Base-by-base conservation (phyloP, 2,329 filamentous ascomycete species). In the Alternaria solani region DNA sequence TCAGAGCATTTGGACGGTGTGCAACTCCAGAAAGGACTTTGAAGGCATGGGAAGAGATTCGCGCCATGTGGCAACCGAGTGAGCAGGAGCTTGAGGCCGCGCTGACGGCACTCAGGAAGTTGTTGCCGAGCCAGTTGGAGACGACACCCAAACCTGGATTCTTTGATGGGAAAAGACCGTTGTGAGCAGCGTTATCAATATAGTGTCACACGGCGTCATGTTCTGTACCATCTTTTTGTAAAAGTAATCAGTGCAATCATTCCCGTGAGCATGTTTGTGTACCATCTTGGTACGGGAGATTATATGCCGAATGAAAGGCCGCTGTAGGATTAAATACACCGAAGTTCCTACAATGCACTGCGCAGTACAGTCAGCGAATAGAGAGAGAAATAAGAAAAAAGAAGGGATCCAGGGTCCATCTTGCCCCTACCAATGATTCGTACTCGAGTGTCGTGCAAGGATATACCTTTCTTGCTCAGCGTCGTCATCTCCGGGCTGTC, bases 1-100 rank as follows among this genome's bases (percentile, higher is more conserved):
- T 79, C 7, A 73, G 65, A 54, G 90, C 91, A 3, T 91, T 91
- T 74, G 82, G 84, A 61, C 86, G 83, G 63, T 89, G 87, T 70
- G 82, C 82, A n/a, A 80, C 83, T 1, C 74, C 76, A 23, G 81
- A 85, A 11, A 79, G 81, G 32, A 82, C 89, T 47, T 61, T 88
- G 60, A 79, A 83, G 42, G 84, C 86, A 4, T 93, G 82, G 82
- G 72, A 81, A 32, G 77, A 83, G 62, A 75, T 83, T 2, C 66
- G 73, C 47, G 59, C 46, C 9, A 47, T 73, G 28, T 84, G 82
- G 82, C 55, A 74, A 7, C 74, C 78, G 0, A 71, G 63, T 38
- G 68, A 67, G n/a, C 65, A 70, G 43, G 78, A 81, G 43, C 38
- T 78, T 43, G 76, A 80, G 44, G 51, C 28, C 4, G 69, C 74